phyloP scores from a whole-genome alignment of 2,329 filamentous ascomycete genomes.

The Trichophyton benhamiae region DNA sequence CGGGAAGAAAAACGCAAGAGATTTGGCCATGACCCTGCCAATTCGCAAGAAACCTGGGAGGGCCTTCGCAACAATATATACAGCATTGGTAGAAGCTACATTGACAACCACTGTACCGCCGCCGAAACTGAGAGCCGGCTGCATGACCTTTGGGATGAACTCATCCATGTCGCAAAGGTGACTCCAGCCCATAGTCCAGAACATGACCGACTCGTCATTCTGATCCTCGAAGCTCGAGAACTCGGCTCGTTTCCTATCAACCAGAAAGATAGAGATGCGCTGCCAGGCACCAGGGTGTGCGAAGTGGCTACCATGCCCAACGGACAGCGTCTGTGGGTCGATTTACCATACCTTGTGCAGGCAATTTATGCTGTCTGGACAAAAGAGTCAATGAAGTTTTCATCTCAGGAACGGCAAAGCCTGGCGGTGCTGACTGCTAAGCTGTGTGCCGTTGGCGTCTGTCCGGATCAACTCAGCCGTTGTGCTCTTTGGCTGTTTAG shows the following conservation, averaged over 20 bases:
- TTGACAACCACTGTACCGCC: not conserved
- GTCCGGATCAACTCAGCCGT: not conserved
- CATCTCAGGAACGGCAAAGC: not conserved
- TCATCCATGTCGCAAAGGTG: constrained; percentile 9
- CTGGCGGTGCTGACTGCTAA: not conserved
- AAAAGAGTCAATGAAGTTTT: not conserved
- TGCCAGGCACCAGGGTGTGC: not conserved
- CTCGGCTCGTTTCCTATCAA: not conserved
- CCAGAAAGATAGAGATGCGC: not conserved
- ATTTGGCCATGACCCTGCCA: not conserved
- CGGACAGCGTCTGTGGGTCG: not conserved
- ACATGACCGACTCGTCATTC: constrained; percentile 7
- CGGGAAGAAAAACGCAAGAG: not conserved
- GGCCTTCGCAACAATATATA: not conserved
- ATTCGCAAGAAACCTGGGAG: not conserved
- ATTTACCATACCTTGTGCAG: not conserved
- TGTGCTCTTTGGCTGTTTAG: not conserved
- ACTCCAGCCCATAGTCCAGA: constrained; percentile 6
- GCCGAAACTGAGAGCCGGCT: not conserved
- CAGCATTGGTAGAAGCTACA: not conserved
- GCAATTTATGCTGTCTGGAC: not conserved
- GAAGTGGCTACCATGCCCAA: not conserved
- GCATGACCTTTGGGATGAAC: constrained; percentile 7
- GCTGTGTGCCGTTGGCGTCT: not conserved
- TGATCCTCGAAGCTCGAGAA: constrained; percentile 6